phyloP scores from a whole-genome alignment of 75 land plant genomes.

The Adiantum capillusveneris region DNA sequence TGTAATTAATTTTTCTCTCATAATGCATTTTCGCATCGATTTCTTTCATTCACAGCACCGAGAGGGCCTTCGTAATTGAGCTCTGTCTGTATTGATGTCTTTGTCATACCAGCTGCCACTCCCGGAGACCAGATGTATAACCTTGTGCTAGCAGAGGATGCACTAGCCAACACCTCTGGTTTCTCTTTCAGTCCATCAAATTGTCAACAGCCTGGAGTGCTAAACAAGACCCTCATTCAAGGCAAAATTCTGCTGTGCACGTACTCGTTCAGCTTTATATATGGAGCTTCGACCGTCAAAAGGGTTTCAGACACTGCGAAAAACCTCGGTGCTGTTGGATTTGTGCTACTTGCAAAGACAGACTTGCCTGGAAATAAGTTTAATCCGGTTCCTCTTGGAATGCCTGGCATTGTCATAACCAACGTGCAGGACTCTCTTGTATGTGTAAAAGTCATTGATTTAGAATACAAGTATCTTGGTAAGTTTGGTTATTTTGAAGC shows the following conservation, averaged over 20 bases:
- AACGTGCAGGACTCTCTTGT: slow-evolving; percentile 55
- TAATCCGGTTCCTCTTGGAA: slow-evolving; percentile 67
- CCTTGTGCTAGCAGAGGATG: slow-evolving; percentile 59
- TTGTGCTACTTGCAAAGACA: slow-evolving; percentile 71
- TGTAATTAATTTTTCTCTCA: no score
- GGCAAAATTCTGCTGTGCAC: slow-evolving; percentile 87
- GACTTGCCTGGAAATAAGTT: slow-evolving; percentile 58
- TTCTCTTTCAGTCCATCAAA: slow-evolving; percentile 48
- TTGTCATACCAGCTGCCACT: slow-evolving; percentile 91
- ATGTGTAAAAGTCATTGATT: slow-evolving; percentile 2
- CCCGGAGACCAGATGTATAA: slow-evolving; percentile 35
- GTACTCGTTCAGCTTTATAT: slow-evolving; percentile 68
- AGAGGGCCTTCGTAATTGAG: no score
- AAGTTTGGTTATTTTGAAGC: no score
- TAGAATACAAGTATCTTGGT: no score
- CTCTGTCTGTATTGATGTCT: no score
- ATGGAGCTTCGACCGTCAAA: slow-evolving; percentile 52
- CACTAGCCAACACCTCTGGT: slow-evolving; percentile 37
- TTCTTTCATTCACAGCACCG: no score
- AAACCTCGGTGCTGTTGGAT: slow-evolving; percentile 65
- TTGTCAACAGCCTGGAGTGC: slow-evolving; percentile 68
- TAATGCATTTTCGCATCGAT: no score
- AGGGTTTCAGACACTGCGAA: slow-evolving; percentile 61
- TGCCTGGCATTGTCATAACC: slow-evolving; percentile 74
- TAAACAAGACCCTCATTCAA: slow-evolving; percentile 52